phyloP scores from a whole-genome alignment of 2,329 filamentous ascomycete species.

The Alternaria sp. region DNA sequence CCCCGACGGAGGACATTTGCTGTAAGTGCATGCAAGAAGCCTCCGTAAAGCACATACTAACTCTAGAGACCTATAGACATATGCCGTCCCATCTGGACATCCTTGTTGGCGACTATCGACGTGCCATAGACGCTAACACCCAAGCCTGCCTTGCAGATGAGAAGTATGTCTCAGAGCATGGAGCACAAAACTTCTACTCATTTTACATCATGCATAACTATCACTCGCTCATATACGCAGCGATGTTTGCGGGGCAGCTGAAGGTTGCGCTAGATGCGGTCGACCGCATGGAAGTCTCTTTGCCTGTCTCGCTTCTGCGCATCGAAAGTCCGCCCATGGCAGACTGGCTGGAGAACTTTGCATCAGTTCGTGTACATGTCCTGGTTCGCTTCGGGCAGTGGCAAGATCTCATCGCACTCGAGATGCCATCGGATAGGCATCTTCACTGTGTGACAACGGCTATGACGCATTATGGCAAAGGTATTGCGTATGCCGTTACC shows the following conservation, averaged over 20 bases:
- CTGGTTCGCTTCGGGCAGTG: constrained; percentile 76
- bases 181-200: constrained; percentile 75
- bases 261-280: constrained; percentile 67
- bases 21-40: constrained; percentile 28
- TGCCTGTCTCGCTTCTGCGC: constrained; percentile 69
- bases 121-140: constrained; percentile 70
- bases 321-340: constrained; percentile 75
- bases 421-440: constrained; percentile 62
- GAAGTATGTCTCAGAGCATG: constrained; percentile 65
- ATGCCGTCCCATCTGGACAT: constrained; percentile 83
- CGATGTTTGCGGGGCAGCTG: constrained; percentile 76
- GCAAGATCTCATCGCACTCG: constrained; percentile 66
- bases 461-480: constrained; percentile 71
- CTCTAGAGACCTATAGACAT: constrained; percentile 49
- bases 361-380: constrained; percentile 71
- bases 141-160: constrained; percentile 72
- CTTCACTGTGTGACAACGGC: constrained; percentile 75
- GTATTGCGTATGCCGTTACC: constrained; percentile 68
- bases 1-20: constrained; percentile 72
- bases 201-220: constrained; percentile 77
- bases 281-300: constrained; percentile 63
- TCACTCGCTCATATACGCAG: constrained; percentile 77
- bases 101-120: constrained; percentile 72
- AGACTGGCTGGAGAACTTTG: constrained; percentile 75
- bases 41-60: neutral